Base-by-base conservation (phyloP, 768 basidiomycete genomes). In the Pulveroboletus sp. region DNA sequence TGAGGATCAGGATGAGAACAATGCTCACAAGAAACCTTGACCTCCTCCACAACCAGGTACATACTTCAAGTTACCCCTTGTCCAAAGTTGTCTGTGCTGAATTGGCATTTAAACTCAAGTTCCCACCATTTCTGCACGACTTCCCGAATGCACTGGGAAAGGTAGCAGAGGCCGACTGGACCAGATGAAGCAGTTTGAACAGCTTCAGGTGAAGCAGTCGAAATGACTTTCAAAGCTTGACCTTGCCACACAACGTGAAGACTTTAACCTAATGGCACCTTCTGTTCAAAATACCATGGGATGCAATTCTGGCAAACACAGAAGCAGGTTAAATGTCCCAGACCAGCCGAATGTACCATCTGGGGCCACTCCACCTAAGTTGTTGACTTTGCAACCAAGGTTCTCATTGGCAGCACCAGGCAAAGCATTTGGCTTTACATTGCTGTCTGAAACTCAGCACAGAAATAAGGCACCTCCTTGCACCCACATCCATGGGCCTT, bases 181-280 rank as follows among this genome's bases (percentile, higher is more conserved):
- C 3, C 44, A 40, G 3, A 30, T 51, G 45, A 29, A 43, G 45
- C 11, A 23, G 13, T 3, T 47, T 4, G 40, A 47, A 19, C 16
- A 7, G 13, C 4, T 52, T 0, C 51, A 52, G 19, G 47, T 8
- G 1, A 38, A 27, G 16, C 5, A 7, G 16, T 16, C 39, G 4
- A 52, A 22, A 47, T 1, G 12, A 9, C 5, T 12, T 13, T 35
- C 34, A 4, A 40, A 30, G 26, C 20, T 48, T 6, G 29, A 53
- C 32, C 14, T 39, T 5, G 42, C 46, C n/a, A 53, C 29, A 3
- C 40, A 48, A 32, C 29, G 36, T 0, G 16, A 48, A 16, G 23
- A 16, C 5, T n/a, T 47, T 12, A 53, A 53, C 17, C 46, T 37
- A 8, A 53, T 53, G 51, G 51, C 42, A 3, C 45, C 36, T 1